Percentiles rank a stretch among this genome's conserved stretches.
phyloP scores from a whole-genome alignment of 495 filamentous ascomycete species.

The Parathielavia hyrcaniae region DNA sequence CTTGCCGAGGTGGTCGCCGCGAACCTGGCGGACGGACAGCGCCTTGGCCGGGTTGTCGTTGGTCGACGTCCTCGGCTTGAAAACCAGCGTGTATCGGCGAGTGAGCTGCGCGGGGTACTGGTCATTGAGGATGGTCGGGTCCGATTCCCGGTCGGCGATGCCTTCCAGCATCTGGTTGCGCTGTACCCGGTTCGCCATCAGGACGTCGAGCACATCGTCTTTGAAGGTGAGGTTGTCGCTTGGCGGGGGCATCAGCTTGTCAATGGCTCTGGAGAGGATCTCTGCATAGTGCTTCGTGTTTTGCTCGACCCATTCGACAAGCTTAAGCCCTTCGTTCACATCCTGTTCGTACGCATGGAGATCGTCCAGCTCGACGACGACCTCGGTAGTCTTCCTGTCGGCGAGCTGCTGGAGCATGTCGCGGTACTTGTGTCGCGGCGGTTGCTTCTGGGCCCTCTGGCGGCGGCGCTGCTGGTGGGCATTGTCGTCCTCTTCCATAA shows the following conservation, averaged over 20 bases:
- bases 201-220: constrained; percentile 93
- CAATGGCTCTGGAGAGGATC: constrained; percentile 78
- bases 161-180: constrained; percentile 71
- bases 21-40: constrained; percentile 84
- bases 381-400: constrained; percentile 64
- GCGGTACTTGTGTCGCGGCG: constrained; percentile 81
- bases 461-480: constrained; percentile 43
- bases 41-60: constrained; percentile 71
- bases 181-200: constrained; percentile 83
- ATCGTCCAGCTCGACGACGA: constrained; percentile 87
- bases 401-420: constrained; percentile 81
- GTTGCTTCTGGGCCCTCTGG: constrained; percentile 39
- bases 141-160: constrained; percentile 60
- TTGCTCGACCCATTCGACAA: constrained; percentile 76
- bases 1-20: constrained; percentile 83
- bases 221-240: constrained; percentile 81
- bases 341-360: constrained; percentile 68
- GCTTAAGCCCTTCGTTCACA: constrained; percentile 60
- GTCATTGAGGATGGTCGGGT: constrained; percentile 51
- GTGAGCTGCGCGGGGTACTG: constrained; percentile 89
- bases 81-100: constrained; percentile 87
- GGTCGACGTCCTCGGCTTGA: constrained; percentile 78
- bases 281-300: constrained; percentile 97
- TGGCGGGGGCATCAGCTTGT: constrained; percentile 76
- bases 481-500: constrained; percentile 80